Base-by-base conservation (phyloP, 495 filamentous ascomycete species). In the Neurospora sublineolata region DNA sequence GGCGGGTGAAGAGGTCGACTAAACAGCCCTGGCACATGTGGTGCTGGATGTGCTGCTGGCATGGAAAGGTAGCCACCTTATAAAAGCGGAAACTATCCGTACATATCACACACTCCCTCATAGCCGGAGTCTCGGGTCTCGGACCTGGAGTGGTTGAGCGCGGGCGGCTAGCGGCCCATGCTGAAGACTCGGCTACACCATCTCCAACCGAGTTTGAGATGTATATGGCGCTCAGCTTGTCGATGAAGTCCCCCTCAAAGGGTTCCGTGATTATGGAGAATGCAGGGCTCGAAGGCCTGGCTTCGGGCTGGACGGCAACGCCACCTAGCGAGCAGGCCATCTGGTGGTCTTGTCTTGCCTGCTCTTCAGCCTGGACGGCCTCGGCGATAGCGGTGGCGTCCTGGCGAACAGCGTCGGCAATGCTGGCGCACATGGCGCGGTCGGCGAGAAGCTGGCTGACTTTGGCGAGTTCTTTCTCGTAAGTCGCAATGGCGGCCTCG, bases 11-110 rank as follows among this genome's bases (percentile, higher is more conserved):
- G 1, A 87, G 80, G 0, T 70, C 68, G 2, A 42, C 44, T 1
- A 87, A 38, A 69, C 87, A 89, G 9, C 75, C 73, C 0, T 73
- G 73, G 73, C 87, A 89, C 76, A 87, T 87, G 9, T 77, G 68
- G 71, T 88, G 85, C 0, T 52, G 68, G 68, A 87, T 87, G n/a
- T 77, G 67, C 71, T 88, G 85, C 0, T 52, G 68, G 67, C 84
- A 87, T 3, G 76, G 77, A 11, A 70, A 74, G 4, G 58, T 74
- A 2, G 68, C 52, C 8, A 81, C 20, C 11, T 76, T 37, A 12
- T 12, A n/a, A 39, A 41, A 40, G 18, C 37, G 72, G 8, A 44
- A 75, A 0, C 64, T 7, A 0, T 82, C 76, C 36, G 60, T 33
- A 20, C 75, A 77, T 12, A 38, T 64, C 16, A 73, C 33, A 11